Evolutionary conservation across 2,329 filamentous ascomycete genomes (phyloP), one percentile per base, ranked within the genome.

Genomic region (Periglandula ipomoeae): DNA sequence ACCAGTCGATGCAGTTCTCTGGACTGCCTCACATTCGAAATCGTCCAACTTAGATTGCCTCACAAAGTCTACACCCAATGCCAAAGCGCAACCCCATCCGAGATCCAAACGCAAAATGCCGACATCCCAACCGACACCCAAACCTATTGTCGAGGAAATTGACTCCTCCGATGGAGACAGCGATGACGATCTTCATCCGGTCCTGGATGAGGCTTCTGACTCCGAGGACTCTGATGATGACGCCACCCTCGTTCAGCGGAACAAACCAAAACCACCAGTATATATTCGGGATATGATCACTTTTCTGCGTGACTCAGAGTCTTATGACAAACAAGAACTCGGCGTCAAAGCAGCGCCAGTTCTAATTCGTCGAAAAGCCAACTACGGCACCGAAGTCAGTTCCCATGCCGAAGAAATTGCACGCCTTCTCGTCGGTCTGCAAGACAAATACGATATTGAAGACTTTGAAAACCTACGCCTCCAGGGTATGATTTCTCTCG

Each of bases 171-270:
- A 79, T 1, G 76, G 80, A 1, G 74, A 73, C 8, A 81, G 83
- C 15, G 85, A 87, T 51, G 40, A 47, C 3, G 35, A 47, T 40
- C 20, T 32, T 5, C 39, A 27, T 35, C 46, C 38, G n/a, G 11
- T 70, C 97, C 1, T 96, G 57, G 78, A 79, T 13, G 96, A 95
- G 63, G 87, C 89, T 59, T 89, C 87, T 2, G 93, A 98, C 56
- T 78, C 82, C 0, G 88, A 94, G 61, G 93, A 98, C 61, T 91
- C 89, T 0, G 89, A 96, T 50, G 90, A 96, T 34, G 94, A 98
- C 58, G 84, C 93, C 5, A 95, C 89, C 0, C 71, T 95, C 17
- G 77, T 97, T 43, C 84, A 86, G 50, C 79, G 90, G 13, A 83
- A 93, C 65, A 96, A 93, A 58, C 79, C 85, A 20, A 85, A 79